Base-by-base conservation (phyloP, 108 stramenopile species). In the Cyclotella cryptica region DNA sequence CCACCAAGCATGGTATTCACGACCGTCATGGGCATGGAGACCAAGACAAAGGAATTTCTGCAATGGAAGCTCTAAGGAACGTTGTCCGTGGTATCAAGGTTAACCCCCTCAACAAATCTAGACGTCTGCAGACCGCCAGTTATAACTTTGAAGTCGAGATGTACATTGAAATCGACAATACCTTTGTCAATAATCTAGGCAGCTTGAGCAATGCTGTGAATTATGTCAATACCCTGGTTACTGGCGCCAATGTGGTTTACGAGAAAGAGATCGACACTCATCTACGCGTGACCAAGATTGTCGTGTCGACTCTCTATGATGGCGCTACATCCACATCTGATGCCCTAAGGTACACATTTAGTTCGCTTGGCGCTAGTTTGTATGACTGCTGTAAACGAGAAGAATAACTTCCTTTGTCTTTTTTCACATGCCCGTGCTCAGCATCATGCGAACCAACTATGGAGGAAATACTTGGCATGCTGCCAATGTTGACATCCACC, bases 251-350 rank as follows among this genome's bases (percentile, higher is more conserved):
- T 19, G 52, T 53, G 0, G 30, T 69, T 10, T 69, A 53, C n/a
- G 68, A 69, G 19, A 69, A 69, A 30, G 68, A 69, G 30, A 69
- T 69, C 14, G 35, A 53, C 19, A 69, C 68, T 11, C 68, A 69
- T 39, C 47, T 69, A 18, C 17, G 49, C 28, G 68, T 69, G 1
- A 52, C 68, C 0, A 10, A 53, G 9, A 53, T 69, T 11, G 30
- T 35, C 17, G 51, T 53, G 9, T 53, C 51, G 1, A 69, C 49
- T 10, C 30, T 53, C 14, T 69, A 69, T 30, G 68, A 69, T 28
- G 17, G 11, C 24, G 55, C 68, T 53, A n/a, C 30, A 44, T 7
- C 21, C 6, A 66, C 44, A 22, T 11, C 14, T n/a, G 45, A 40
- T 9, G 46, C 66, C 1, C 19, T 66, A 35, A 15, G 8, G 61